Conservation (phyloP, 2,329 filamentous ascomycete species). For the Ascochyta pisi region DNA sequence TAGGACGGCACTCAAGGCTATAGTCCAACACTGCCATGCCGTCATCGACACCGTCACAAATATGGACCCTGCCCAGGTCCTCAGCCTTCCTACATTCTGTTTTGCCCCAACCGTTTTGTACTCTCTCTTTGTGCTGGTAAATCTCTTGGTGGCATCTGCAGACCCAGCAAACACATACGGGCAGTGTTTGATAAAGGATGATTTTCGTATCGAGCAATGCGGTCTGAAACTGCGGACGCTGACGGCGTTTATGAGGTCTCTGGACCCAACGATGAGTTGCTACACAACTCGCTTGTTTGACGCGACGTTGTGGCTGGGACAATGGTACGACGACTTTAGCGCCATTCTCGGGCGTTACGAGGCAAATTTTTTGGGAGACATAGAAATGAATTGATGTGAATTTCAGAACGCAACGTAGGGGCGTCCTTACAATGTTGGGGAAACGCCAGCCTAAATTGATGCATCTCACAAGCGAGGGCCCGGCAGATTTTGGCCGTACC, state of each 20-base stretch:
- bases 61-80: slow-evolving; percentile 33
- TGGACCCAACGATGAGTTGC: slow-evolving; percentile 36
- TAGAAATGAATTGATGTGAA: slow-evolving; percentile 2
- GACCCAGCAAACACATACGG: slow-evolving; percentile 37
- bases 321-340: slow-evolving; percentile 35
- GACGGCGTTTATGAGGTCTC: slow-evolving; percentile 19
- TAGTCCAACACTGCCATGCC: slow-evolving; percentile 34
- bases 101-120: slow-evolving; percentile 35
- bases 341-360: slow-evolving; percentile 34
- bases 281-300: slow-evolving; percentile 37
- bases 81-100: slow-evolving; percentile 33
- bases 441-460: background rate
- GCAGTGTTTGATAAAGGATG: slow-evolving; percentile 23
- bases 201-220: slow-evolving; percentile 32
- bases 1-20: slow-evolving; percentile 17
- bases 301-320: slow-evolving; percentile 35
- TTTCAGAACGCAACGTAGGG: background rate
- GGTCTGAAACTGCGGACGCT: slow-evolving; percentile 26
- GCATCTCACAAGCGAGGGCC: background rate
- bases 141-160: slow-evolving; percentile 26
- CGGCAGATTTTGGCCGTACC: slow-evolving; percentile 17
- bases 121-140: slow-evolving; percentile 36
- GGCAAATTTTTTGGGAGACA: slow-evolving; percentile 16
- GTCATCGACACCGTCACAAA: slow-evolving; percentile 28
- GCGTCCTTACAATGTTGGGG: background rate